Conservation (phyloP, 345 rosid species). For the Sisymbrium irio region DNA sequence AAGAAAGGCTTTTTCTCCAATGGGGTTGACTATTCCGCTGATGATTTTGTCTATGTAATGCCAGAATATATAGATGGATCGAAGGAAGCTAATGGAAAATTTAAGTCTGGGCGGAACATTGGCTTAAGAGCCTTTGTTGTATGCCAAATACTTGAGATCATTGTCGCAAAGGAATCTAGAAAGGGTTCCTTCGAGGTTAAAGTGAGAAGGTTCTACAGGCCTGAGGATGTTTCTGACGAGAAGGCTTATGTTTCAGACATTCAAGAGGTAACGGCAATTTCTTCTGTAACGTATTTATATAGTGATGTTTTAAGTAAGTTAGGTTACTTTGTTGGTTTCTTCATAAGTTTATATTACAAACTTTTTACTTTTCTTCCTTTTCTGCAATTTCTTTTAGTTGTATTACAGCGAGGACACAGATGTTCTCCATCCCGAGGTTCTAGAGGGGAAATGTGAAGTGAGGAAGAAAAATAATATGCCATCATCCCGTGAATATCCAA, state of each 20-base stretch:
- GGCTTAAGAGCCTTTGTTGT: conserved; percentile 61
- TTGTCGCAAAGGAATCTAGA: conserved; percentile 34
- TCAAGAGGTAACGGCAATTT: conserved; percentile 44
- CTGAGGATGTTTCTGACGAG: conserved; percentile 65
- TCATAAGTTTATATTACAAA: background rate
- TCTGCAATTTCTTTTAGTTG: conserved; percentile 44
- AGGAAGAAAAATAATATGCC: conserved; percentile 72
- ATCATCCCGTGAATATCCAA: conserved; percentile 36
- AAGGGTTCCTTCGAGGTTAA: conserved; percentile 44
- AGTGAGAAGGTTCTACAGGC: conserved; percentile 55
- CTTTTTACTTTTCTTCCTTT: background rate
- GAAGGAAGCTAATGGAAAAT: conserved; percentile 31
- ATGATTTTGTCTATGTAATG: conserved; percentile 55
- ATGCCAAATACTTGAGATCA: conserved; percentile 59
- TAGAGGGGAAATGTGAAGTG: conserved; percentile 86
- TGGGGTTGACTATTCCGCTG: conserved; percentile 43
- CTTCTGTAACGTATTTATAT: background rate
- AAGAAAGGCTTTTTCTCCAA: conserved; percentile 39
- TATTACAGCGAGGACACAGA: conserved; percentile 62
- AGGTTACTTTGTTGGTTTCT: conserved; percentile 10
- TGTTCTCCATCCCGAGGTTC: conserved; percentile 35
- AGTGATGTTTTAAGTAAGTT: background rate
- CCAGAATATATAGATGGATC: conserved; percentile 40
- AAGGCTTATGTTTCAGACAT: conserved; percentile 63
- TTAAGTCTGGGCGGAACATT: conserved; percentile 60